Conservation (phyloP, 2,329 filamentous ascomycete genomes). For the Fusarium sp. region DNA sequence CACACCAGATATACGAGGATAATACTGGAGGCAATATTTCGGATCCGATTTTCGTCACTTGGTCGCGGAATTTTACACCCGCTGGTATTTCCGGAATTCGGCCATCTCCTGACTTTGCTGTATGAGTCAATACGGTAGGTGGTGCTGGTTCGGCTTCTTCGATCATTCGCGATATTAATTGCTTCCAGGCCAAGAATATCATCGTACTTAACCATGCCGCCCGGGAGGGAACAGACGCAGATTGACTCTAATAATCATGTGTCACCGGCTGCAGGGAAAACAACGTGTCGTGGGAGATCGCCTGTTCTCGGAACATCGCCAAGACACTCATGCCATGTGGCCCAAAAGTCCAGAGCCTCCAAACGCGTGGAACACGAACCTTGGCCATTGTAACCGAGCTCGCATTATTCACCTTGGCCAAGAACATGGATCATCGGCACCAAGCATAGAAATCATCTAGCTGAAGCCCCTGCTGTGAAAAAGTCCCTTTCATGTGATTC, state of each 20-base stretch:
- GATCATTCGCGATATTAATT: no score
- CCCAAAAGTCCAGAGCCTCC: background rate
- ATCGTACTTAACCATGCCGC: background rate
- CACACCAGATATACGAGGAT: no score
- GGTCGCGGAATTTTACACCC: no score
- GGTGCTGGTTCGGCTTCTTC: no score
- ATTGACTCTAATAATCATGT: background rate
- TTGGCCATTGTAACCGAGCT: background rate
- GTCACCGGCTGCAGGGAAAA: background rate
- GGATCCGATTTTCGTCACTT: no score
- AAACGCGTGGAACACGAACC: background rate
- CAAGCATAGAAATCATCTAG: no score
- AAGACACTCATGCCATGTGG: background rate
- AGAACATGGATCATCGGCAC: background rate
- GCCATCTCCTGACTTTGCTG: no score
- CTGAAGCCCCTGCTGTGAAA: background rate
- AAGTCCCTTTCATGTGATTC: background rate
- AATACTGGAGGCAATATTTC: no score
- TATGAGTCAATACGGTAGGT: no score
- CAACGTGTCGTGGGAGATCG: slow-evolving; percentile 1
- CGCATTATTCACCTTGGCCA: background rate
- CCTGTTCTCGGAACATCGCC: slow-evolving; percentile 1
- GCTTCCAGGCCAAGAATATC: background rate
- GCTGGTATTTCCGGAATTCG: background rate
- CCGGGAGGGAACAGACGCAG: background rate